Conservation (phyloP, 345 rosid species). For the Xanthoceras sorbifolium region DNA sequence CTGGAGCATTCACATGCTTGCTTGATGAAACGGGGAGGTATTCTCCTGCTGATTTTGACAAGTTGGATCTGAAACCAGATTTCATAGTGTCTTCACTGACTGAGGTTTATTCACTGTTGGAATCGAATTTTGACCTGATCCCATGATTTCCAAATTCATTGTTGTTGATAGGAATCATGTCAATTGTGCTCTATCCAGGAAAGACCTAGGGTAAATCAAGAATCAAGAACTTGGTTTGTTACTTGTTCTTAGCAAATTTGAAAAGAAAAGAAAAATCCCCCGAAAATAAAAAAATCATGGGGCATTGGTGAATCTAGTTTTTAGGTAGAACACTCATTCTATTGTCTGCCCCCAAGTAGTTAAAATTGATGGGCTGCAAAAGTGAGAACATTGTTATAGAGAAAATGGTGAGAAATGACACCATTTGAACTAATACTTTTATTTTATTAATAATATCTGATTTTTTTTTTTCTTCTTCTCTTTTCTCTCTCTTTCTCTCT, state of each 20-base stretch:
- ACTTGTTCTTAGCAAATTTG: background rate
- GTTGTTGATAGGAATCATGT: background rate
- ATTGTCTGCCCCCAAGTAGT: background rate
- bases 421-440: too few relatives aligned
- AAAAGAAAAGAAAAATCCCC: background rate
- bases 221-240: background rate
- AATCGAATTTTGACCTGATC: slow-evolving; percentile 59
- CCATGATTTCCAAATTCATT: slow-evolving; percentile 38
- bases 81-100: slow-evolving; percentile 71
- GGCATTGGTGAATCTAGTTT: background rate
- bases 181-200: background rate
- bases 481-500: too few relatives aligned
- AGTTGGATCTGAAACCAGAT: slow-evolving; percentile 60
- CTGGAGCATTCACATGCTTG: slow-evolving; percentile 87
- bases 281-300: background rate
- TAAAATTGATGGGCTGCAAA: background rate
- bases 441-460: too few relatives aligned
- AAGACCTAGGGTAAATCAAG: background rate
- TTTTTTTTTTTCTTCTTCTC: too few relatives aligned
- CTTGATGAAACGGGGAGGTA: slow-evolving; percentile 83
- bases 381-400: background rate
- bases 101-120: slow-evolving; percentile 59
- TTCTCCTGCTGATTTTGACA: slow-evolving; percentile 50
- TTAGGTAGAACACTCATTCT: background rate
- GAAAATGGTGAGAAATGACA: too few relatives aligned